phyloP scores from a whole-genome alignment of 2,329 filamentous ascomycete genomes.

The Aureobasidium subglaciale region DNA sequence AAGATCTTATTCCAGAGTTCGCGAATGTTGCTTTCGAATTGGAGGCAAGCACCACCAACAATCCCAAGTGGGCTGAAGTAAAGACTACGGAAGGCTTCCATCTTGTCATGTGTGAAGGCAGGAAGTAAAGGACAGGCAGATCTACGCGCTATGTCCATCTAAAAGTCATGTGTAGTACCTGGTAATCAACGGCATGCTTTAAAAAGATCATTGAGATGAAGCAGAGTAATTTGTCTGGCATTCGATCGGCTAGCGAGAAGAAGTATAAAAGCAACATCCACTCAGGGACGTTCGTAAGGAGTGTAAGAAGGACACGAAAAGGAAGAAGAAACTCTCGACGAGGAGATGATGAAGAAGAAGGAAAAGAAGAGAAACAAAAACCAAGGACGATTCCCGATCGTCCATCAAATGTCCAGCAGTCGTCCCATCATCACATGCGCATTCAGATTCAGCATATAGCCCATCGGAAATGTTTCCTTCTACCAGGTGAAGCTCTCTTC shows the following conservation, averaged over 20 bases:
- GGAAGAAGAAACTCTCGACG: not conserved
- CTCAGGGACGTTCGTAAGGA: not conserved
- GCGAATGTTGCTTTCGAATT: constrained; percentile 66
- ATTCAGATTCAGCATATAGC: not conserved
- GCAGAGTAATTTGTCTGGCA: not conserved
- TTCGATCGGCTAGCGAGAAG: not conserved
- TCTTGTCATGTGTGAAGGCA: constrained; percentile 68
- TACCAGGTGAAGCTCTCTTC: constrained; percentile 70
- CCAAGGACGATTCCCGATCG: not conserved
- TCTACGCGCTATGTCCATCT: no score
- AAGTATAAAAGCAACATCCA: not conserved
- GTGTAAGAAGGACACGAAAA: constrained; percentile 12
- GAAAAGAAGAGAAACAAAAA: not conserved
- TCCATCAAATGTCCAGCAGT: constrained; percentile 1
- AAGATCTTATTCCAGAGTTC: constrained; percentile 60
- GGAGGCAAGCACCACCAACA: constrained; percentile 56
- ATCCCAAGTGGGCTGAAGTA: constrained; percentile 60
- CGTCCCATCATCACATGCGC: constrained; percentile 1
- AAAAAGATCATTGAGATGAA: not conserved
- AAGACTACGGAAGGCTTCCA: constrained; percentile 75
- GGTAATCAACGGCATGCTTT: not conserved
- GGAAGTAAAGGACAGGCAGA: constrained; percentile 48
- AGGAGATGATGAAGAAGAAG: not conserved
- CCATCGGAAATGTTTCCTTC: not conserved
- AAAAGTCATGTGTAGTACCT: no score